Evolutionary conservation across 2,329 filamentous ascomycete genomes (phyloP), one percentile per base, ranked within the genome.

Genomic region (Ambrosiella beaveri): DNA sequence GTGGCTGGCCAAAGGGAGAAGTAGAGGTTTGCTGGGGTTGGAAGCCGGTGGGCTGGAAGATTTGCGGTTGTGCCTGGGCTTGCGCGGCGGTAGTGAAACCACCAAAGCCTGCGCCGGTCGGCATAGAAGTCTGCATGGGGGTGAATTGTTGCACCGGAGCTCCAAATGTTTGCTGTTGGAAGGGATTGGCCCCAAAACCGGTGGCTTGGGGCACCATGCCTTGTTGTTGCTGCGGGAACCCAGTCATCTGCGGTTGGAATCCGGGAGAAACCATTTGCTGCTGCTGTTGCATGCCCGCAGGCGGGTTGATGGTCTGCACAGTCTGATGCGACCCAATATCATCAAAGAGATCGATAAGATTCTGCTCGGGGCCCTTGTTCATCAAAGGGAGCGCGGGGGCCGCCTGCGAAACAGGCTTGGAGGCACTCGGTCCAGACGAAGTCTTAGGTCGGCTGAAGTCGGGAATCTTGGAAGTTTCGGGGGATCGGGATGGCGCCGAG

Each of bases 281-380:
- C 27, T 63, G 71, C 44, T 70, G 64, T n/a, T 27, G 37, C 37
- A n/a, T 17, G 12, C 12, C 41, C 35, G 36, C 19, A 41, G 67
- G 66, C 57, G 71, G 71, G 1, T 69, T 62, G 44, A 70, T 69
- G 15, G 73, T 65, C 62, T 77, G 75, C 7, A 61, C 56, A 1
- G 86, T 86, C 68, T 93, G 88, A 63, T 90, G 89, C 66, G 88
- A 82, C 66, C 96, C 90, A 65, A 95, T 95, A 5, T 88, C 90
- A 66, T 85, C 91, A 68, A 95, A 95, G 71, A 95, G 96, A 73
- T 91, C 93, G 66, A 95, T 97, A 61, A 94, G 75, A 73, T 94
- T 86, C 36, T 84, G 81, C 64, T 79, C 82, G 36, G 83, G 81
- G 1, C 78, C 82, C 69, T 85, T 88, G 44, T 13, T 49, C 4